phyloP scores from a whole-genome alignment of 345 rosid species.

The Anacardium occidentale region DNA sequence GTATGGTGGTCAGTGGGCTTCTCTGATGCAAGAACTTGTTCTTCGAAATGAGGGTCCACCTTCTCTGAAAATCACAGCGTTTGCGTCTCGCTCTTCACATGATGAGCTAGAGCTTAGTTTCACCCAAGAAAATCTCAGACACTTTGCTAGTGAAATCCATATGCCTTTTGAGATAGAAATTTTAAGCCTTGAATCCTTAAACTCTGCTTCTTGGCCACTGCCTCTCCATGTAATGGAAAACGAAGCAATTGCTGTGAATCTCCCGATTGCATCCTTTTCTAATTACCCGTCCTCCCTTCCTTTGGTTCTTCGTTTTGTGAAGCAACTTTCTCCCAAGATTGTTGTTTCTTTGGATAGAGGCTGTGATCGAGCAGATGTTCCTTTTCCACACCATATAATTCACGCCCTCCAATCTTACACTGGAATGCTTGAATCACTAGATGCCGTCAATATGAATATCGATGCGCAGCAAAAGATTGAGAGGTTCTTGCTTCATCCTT shows the following conservation, averaged over 20 bases:
- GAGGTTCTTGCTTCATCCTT: slow-evolving; percentile 68
- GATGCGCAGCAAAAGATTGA: slow-evolving; percentile 84
- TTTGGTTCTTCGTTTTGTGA: slow-evolving; percentile 57
- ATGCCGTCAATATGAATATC: slow-evolving; percentile 64
- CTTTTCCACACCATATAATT: slow-evolving; percentile 71
- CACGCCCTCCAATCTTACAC: slow-evolving; percentile 68
- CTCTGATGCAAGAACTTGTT: slow-evolving; percentile 88
- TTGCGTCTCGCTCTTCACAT: slow-evolving; percentile 53
- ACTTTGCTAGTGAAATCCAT: slow-evolving; percentile 68
- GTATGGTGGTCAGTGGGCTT: slow-evolving; percentile 92
- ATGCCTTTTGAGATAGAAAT: slow-evolving; percentile 68
- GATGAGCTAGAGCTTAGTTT: slow-evolving; percentile 67
- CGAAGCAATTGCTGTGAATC: slow-evolving; percentile 72
- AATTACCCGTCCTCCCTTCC: slow-evolving; percentile 56
- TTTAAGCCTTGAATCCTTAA: slow-evolving; percentile 52
- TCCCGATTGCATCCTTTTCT: slow-evolving; percentile 60
- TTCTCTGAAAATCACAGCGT: slow-evolving; percentile 65
- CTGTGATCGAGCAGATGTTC: slow-evolving; percentile 69
- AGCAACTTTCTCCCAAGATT: slow-evolving; percentile 75
- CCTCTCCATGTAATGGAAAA: slow-evolving; percentile 30
- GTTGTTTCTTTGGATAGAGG: slow-evolving; percentile 81
- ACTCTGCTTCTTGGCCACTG: slow-evolving; percentile 46
- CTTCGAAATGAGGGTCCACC: slow-evolving; percentile 51
- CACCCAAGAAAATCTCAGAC: slow-evolving; percentile 66
- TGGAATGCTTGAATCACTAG: slow-evolving; percentile 73